Evolutionary conservation across 306 rosid species (phyloP), one percentile per base, ranked within the genome.

Genomic region (Dalbergia cochinchinensis): DNA sequence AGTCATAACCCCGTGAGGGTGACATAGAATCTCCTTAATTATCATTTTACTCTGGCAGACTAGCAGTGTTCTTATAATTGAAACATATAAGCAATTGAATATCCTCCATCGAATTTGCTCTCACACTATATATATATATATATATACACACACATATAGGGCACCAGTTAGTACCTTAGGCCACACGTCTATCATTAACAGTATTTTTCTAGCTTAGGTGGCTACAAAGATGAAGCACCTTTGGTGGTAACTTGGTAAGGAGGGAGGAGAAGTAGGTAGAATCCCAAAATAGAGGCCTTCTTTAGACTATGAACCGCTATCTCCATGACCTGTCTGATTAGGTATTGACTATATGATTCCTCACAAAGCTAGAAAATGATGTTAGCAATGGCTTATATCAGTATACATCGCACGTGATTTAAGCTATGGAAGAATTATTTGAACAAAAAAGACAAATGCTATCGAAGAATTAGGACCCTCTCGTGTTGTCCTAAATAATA

Each of bases 81-180:
- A 79, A 74, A 78, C 1, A 11, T 19, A 58, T 60, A 12, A 33
- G 42, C 66, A 61, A 61, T 61, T 13, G n/a, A 34, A 13, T 37
- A 75, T 54, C 77, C 37, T 50, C 85, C 85, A 67, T 58, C 71
- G 13, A 77, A 54, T 5, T 35, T 35, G 65, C 68, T 65, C 62
- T 35, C 13, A 35, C n/a, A 8, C 14, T 3, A 33, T 2, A 3
- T 48, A 11, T 11, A 6, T 4, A 65, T 42, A 11, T 1, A n/a
- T 64, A 20, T 20, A n/a, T 20, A 20, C 22, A 20, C 1, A 20
- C 1, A 1, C 22, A 20, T 20, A 8, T 5, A 26, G 41, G 8
- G 73, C 48, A 69, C 15, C 37, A 47, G 42, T 59, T 12, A 45
- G 18, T 13, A 59, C 19, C 34, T 7, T 33, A 26, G 55, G 73